Evolutionary conservation across 495 filamentous ascomycete genomes (phyloP).

Genomic region (Immersiella caudata): DNA sequence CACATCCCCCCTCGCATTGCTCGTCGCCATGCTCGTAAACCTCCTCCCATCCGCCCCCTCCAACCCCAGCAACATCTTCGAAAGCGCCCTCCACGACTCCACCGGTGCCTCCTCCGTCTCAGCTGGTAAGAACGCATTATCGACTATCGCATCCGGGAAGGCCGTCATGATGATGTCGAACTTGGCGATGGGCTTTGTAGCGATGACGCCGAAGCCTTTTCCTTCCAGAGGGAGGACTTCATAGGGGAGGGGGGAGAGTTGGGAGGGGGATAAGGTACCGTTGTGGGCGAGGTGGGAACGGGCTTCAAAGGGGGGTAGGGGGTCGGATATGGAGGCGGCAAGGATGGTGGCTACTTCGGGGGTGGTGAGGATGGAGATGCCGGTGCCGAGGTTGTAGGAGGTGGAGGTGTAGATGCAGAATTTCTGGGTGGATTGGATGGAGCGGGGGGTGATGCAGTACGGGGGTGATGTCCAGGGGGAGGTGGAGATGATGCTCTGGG

Average conservation of each 20-base stretch:
- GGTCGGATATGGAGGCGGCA: slow-evolving; percentile 22
- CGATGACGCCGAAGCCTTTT: slow-evolving; percentile 38
- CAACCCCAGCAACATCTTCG: slow-evolving; percentile 32
- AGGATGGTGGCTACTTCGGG: slow-evolving; percentile 35
- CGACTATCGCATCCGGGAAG: slow-evolving; percentile 34
- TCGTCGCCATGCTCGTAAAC: slow-evolving; percentile 57
- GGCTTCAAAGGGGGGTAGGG: slow-evolving; percentile 23
- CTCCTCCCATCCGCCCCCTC: slow-evolving; percentile 26
- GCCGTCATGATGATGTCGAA: slow-evolving; percentile 36
- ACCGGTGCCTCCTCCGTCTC: slow-evolving; percentile 24
- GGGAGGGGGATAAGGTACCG: neutral
- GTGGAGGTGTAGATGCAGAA: slow-evolving; percentile 39
- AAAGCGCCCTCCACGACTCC: slow-evolving; percentile 29
- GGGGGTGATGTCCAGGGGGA: slow-evolving; percentile 26
- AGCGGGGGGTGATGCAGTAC: slow-evolving; percentile 16
- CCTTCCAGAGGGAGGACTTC: slow-evolving; percentile 29
- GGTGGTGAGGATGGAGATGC: slow-evolving; percentile 32
- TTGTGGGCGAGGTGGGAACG: neutral
- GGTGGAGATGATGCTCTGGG: neutral
- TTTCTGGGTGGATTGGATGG: slow-evolving; percentile 21
- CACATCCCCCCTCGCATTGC: slow-evolving; percentile 55
- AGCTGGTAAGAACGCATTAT: slow-evolving; percentile 33
- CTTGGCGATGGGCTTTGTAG: slow-evolving; percentile 33
- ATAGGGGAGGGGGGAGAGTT: slow-evolving; percentile 27
- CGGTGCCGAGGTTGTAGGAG: slow-evolving; percentile 32